These are phyloP conservation scores for Debaryomyces singareniensis DNA, from an alignment of 1,139 yeast genomes.

Conservation along the genomic window DNA sequence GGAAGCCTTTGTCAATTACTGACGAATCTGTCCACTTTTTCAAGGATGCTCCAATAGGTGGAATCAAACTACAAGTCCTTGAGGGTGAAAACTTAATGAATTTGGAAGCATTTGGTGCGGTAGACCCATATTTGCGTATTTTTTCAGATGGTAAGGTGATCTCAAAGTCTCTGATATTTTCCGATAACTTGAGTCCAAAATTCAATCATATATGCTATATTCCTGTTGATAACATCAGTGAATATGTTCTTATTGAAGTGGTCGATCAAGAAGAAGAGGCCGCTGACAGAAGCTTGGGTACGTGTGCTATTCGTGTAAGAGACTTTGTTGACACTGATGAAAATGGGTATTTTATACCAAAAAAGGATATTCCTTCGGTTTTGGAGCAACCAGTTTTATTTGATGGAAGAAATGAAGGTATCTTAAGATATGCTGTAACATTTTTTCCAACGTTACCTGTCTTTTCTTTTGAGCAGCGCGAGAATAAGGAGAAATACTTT, in stretches of 20 bases:
- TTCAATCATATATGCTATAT: constrained; percentile 56
- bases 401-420: constrained; percentile 43
- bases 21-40: constrained; percentile 40
- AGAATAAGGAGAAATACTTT: constrained; percentile 29
- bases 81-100: constrained; percentile 52
- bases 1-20: constrained; percentile 67
- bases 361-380: constrained; percentile 45
- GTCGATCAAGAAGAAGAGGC: constrained; percentile 62
- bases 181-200: constrained; percentile 50
- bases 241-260: constrained; percentile 49
- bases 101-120: constrained; percentile 58
- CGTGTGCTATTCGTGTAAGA: constrained; percentile 43
- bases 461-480: constrained; percentile 50
- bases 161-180: constrained; percentile 49
- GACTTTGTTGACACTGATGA: constrained; percentile 44
- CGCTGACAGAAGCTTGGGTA: constrained; percentile 60
- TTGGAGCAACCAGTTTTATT: constrained; percentile 41
- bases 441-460: constrained; percentile 62
- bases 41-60: constrained; percentile 58
- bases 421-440: constrained; percentile 49
- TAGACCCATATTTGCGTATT: constrained; percentile 67
- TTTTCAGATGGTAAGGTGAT: constrained; percentile 51
- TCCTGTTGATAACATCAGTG: constrained; percentile 58
- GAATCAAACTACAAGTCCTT: constrained; percentile 52
- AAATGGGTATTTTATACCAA: constrained; percentile 41